A percentile compares a stretch with the other conserved stretches of the same genome.
These are phyloP conservation scores for Cornus kousa DNA, from an alignment of 148 eudicot species.

Conservation along the genomic window DNA sequence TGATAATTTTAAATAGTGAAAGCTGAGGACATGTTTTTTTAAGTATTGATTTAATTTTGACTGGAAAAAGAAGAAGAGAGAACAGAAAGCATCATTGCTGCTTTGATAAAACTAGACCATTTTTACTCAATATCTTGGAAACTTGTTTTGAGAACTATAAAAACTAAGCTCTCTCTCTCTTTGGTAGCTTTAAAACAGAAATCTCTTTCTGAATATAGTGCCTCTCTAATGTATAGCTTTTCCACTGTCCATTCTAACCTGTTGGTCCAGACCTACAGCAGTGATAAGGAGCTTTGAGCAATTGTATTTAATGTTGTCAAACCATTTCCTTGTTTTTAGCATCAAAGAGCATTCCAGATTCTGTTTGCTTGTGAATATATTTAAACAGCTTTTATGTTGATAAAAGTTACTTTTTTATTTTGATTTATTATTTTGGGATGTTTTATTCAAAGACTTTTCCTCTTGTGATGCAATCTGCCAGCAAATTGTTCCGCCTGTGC, in stretches of 20 bases:
- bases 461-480: slow-evolving; percentile 29
- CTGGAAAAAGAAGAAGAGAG: no score
- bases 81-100: not conserved
- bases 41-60: no score
- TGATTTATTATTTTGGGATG: slow-evolving; percentile 3
- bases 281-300: not conserved
- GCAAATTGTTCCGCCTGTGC: slow-evolving; percentile 98
- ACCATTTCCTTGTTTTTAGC: not conserved
- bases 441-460: slow-evolving; percentile 12
- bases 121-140: not conserved
- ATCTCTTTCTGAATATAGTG: no score
- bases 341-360: not conserved
- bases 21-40: no score
- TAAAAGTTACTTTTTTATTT: not conserved
- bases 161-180: no score
- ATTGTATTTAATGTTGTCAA: not conserved
- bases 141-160: no score
- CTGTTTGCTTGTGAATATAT: not conserved
- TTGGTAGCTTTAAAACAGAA: no score
- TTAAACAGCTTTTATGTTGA: not conserved
- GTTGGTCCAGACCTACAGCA: not conserved
- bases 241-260: not conserved
- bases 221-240: not conserved
- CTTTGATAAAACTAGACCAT: no score
- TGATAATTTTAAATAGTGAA: no score